These are phyloP conservation scores for Hemileccinum rubropunctum DNA, from an alignment of 768 basidiomycete species.

Conservation along the genomic window DNA sequence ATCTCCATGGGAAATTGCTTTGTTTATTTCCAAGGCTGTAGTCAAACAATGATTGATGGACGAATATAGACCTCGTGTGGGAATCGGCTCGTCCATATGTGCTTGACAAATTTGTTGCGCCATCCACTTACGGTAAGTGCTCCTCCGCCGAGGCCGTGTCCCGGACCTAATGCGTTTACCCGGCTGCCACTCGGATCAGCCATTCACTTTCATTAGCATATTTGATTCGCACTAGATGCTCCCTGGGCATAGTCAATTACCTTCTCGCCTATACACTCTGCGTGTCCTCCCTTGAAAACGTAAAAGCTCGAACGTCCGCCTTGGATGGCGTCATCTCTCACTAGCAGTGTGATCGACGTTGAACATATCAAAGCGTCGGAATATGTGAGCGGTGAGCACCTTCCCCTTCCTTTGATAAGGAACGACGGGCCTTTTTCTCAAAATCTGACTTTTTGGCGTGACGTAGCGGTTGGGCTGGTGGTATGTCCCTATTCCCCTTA, in stretches of 20 bases:
- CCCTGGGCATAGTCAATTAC: not conserved
- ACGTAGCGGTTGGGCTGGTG: slow-evolving; percentile 23
- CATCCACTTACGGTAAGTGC: not conserved
- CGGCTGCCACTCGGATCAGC: slow-evolving; percentile 10
- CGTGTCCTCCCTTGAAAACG: not conserved
- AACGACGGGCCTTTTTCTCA: not conserved
- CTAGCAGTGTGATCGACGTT: not conserved
- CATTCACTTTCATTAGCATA: slow-evolving; percentile 8
- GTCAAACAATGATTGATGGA: slow-evolving; percentile 10
- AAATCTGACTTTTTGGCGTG: not conserved
- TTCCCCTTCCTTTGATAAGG: not conserved
- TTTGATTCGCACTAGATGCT: not conserved
- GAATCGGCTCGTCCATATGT: not conserved
- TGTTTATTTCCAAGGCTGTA: slow-evolving; percentile 17
- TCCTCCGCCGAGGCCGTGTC: not conserved
- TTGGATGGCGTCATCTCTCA: slow-evolving; percentile 7
- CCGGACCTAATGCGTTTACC: not conserved
- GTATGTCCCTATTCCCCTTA: slow-evolving; percentile 9
- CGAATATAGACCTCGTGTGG: not conserved
- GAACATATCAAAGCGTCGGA: slow-evolving; percentile 15
- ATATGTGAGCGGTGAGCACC: slow-evolving; percentile 26
- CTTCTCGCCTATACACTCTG: not conserved
- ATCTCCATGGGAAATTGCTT: not conserved
- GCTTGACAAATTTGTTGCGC: not conserved
- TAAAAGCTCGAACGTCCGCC: not conserved